These are phyloP conservation scores for Phaeosphaeriaceae sp. DNA, from an alignment of 2,329 filamentous ascomycete species.

Conservation along the genomic window DNA sequence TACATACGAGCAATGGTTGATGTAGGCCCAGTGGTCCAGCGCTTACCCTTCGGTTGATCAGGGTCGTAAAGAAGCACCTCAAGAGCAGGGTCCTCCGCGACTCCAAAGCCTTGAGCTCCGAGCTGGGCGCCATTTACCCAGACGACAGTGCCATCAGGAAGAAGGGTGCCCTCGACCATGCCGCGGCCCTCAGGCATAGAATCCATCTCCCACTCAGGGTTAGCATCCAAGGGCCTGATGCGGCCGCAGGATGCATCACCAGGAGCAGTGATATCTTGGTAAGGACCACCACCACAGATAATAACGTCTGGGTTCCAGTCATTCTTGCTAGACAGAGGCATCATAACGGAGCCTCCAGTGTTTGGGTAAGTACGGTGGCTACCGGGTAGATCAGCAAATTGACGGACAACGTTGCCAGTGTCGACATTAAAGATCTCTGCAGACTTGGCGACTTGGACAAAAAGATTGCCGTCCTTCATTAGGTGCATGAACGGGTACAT, in stretches of 20 bases:
- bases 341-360: constrained; percentile 64
- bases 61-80: constrained; percentile 66
- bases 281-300: constrained; percentile 66
- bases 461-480: constrained; percentile 62
- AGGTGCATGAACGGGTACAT: constrained; percentile 70
- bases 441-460: constrained; percentile 63
- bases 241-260: constrained; percentile 65
- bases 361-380: constrained; percentile 67
- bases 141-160: constrained; percentile 68
- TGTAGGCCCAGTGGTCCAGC: constrained; percentile 56
- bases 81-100: constrained; percentile 61
- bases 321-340: constrained; percentile 60
- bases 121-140: constrained; percentile 65
- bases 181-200: constrained; percentile 64
- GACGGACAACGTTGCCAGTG: constrained; percentile 53
- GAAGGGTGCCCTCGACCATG: constrained; percentile 66
- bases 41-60: constrained; percentile 56
- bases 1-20: constrained; percentile 59
- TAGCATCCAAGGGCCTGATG: constrained; percentile 58
- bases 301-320: constrained; percentile 61
- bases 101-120: constrained; percentile 66
- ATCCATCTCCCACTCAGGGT: constrained; percentile 63
- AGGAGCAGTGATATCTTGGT: constrained; percentile 65
- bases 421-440: constrained; percentile 62
- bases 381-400: constrained; percentile 61